Base-by-base conservation (phyloP, 768 basidiomycete genomes). In the Pulveroboletus sp. region DNA sequence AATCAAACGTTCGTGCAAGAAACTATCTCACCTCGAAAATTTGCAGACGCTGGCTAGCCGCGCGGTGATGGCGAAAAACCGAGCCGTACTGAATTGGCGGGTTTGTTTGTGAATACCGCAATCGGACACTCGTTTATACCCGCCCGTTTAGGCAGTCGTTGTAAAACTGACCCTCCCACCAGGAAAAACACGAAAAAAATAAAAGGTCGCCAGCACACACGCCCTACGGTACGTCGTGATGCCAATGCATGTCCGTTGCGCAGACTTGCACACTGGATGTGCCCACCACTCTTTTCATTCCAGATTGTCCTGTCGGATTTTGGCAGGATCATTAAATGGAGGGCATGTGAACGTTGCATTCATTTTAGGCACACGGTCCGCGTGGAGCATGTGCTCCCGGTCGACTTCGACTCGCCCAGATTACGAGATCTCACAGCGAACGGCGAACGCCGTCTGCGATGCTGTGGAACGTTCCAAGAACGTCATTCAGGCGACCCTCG, bases 91-190 rank as follows among this genome's bases (percentile, higher is more conserved):
- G 9, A 12, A 39, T 66, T 63, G 17, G 58, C 51, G 16, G 27
- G 2, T 14, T 46, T 24, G 51, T 29, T 64, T 64, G 50, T 63
- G 50, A n/a, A n/a, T 64, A 9, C 50, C 50, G 4, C 23, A 52
- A 43, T 31, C 0, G 42, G 62, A 6, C 1, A 1, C 2, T 49
- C 36, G 44, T 49, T 64, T 64, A 23, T 39, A 1, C 4, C 12
- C 27, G 1, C 61, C 42, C 2, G 17, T 41, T 60, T 23, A 24
- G 56, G 59, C 2, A 21, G 5, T 8, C 25, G 39, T 61, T 24
- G 38, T 50, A 33, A 29, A 29, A 29, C 27, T 29, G 5, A 29
- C 27, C 8, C 27, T 29, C 27, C 8, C 8, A 2, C 8, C 27
- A 5, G 8, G 25, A 27, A 27, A 27, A 27, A 27, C 12, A 16